These are phyloP conservation scores for Cornus controversa DNA, from an alignment of 148 eudicot genomes.

Conservation along the genomic window DNA sequence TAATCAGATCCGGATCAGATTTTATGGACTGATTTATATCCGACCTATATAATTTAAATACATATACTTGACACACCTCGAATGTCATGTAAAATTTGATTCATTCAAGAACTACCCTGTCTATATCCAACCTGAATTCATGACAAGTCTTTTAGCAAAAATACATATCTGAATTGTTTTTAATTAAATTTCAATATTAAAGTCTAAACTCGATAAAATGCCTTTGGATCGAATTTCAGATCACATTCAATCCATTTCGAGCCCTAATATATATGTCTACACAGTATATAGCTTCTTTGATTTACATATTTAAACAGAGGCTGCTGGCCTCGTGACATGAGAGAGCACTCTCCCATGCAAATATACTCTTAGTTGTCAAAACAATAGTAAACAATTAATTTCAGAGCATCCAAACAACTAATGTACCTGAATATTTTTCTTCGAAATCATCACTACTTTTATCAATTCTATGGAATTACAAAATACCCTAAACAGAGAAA, in stretches of 20 bases:
- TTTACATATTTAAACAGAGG: neutral
- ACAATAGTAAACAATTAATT: neutral
- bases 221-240: too few relatives aligned
- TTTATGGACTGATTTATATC: too few relatives aligned
- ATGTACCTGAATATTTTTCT: neutral
- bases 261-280: neutral
- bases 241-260: neutral
- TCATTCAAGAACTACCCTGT: too few relatives aligned
- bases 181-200: too few relatives aligned
- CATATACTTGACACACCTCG: too few relatives aligned
- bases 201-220: too few relatives aligned
- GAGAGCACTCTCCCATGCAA: constrained; percentile 10
- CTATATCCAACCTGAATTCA: too few relatives aligned
- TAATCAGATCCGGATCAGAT: too few relatives aligned
- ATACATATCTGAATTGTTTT: too few relatives aligned
- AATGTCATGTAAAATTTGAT: too few relatives aligned
- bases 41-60: too few relatives aligned
- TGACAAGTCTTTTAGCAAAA: too few relatives aligned
- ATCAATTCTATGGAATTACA: constrained; percentile 17
- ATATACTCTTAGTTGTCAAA: constrained; percentile 19
- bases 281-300: neutral
- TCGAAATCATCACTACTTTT: neutral
- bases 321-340: neutral
- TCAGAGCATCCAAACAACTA: neutral
- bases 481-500: constrained; percentile 19